Conservation (phyloP, 495 filamentous ascomycete genomes). For the Parathielavia appendiculata region DNA sequence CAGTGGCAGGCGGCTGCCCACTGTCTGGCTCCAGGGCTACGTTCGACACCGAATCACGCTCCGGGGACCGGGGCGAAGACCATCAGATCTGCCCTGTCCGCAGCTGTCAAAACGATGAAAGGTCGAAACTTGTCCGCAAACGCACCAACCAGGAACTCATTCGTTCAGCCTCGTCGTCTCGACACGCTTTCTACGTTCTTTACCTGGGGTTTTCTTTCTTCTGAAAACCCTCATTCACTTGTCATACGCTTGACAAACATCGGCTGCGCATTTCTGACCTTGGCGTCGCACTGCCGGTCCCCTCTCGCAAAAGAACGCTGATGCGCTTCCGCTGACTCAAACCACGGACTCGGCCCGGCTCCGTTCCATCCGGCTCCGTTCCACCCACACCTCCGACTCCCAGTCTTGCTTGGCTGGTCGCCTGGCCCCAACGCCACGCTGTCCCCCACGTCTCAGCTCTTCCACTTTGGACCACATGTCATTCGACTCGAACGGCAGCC, state of each 20-base stretch:
- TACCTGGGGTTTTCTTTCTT: background rate
- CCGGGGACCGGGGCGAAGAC: background rate
- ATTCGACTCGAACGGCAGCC: slow-evolving; percentile 22
- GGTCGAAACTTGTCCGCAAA: background rate
- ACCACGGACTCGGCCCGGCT: background rate
- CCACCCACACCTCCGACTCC: background rate
- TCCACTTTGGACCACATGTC: slow-evolving; percentile 12
- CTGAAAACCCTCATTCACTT: background rate
- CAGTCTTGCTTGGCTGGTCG: slow-evolving; percentile 1
- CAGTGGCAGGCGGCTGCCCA: background rate
- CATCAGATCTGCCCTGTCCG: background rate
- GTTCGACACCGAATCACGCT: background rate
- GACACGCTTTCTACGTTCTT: slow-evolving; percentile 6
- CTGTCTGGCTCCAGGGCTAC: background rate
- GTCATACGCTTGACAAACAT: background rate
- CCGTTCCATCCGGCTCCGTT: background rate
- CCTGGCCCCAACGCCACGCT: background rate
- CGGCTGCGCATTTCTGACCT: background rate
- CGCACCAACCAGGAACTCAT: background rate
- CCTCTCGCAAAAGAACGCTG: background rate
- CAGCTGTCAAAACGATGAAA: background rate
- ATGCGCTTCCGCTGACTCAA: background rate
- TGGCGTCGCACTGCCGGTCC: background rate
- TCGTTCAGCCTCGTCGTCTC: slow-evolving; percentile 6
- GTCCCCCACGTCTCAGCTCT: background rate